Percentiles rank a stretch among this genome's conserved stretches.
These are phyloP conservation scores for Aspergillus hiratsukae DNA, from an alignment of 2,329 filamentous ascomycete genomes.

Conservation along the genomic window DNA sequence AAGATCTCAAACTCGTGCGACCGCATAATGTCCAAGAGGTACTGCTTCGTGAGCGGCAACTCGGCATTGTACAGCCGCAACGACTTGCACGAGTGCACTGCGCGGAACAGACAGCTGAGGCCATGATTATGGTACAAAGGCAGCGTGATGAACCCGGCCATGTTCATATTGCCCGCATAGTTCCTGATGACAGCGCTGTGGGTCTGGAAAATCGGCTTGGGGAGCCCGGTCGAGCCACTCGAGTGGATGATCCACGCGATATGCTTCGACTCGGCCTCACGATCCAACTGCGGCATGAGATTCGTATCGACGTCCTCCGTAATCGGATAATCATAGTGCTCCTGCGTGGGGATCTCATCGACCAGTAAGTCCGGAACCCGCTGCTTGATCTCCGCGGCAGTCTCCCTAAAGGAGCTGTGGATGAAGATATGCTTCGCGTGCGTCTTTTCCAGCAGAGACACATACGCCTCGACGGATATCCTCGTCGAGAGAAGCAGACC, in stretches of 20 bases:
- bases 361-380: conserved; percentile 18
- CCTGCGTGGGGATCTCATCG: conserved; percentile 23
- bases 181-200: conserved; percentile 50
- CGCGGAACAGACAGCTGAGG: conserved; percentile 51
- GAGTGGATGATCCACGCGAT: conserved; percentile 47
- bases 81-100: conserved; percentile 48
- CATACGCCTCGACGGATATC: conserved; percentile 49
- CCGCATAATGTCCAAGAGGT: conserved; percentile 44
- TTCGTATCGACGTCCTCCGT: conserved; percentile 17
- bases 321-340: conserved; percentile 17
- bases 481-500: conserved; percentile 53
- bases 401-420: conserved; percentile 20
- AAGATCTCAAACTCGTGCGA: conserved; percentile 49
- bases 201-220: conserved; percentile 59
- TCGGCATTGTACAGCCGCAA: conserved; percentile 53
- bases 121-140: conserved; percentile 60
- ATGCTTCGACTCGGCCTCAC: conserved; percentile 25
- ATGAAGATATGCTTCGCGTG: conserved; percentile 34
- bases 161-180: conserved; percentile 41
- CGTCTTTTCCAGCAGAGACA: conserved; percentile 44
- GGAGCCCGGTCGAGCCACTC: conserved; percentile 57
- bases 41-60: conserved; percentile 51
- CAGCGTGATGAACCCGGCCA: conserved; percentile 52
- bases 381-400: conserved; percentile 18
- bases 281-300: conserved; percentile 22